Evolutionary conservation across 73 alveolate genomes (phyloP).

Genomic region (Paramecium octaurelia): DNA sequence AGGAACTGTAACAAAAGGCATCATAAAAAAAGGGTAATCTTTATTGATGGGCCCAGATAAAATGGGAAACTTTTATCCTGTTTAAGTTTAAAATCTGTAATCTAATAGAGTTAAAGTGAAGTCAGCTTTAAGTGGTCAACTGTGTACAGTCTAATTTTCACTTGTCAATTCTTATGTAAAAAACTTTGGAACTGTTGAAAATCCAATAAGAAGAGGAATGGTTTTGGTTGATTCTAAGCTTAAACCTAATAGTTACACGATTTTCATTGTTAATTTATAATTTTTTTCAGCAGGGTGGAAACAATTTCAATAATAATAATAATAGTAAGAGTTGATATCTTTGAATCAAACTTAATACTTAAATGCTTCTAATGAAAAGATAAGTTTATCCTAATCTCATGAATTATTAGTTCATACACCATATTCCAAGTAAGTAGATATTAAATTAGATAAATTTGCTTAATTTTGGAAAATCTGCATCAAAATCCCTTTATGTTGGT

Average conservation of each 20-base stretch:
- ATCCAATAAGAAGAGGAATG: conserved; percentile 88
- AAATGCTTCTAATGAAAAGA: not conserved
- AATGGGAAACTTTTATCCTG: conserved; percentile 81
- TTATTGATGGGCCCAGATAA: conserved; percentile 91
- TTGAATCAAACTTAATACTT: not conserved
- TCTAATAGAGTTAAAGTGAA: conserved; percentile 81
- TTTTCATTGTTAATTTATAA: not conserved
- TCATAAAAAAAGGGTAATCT: conserved; percentile 66
- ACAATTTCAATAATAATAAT: not conserved
- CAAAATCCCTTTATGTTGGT: not conserved
- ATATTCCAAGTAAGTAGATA: not conserved
- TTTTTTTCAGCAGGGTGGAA: not conserved
- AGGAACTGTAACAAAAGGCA: conserved; percentile 91
- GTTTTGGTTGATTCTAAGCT: conserved; percentile 67
- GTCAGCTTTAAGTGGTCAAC: conserved; percentile 86
- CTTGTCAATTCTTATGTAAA: conserved; percentile 51
- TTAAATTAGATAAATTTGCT: not conserved
- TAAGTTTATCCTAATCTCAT: not conserved
- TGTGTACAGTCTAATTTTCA: conserved; percentile 77
- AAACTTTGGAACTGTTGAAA: conserved; percentile 70
- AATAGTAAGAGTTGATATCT: not conserved
- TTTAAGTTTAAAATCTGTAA: conserved; percentile 82
- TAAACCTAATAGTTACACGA: not conserved
- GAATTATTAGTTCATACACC: conserved; percentile 4
- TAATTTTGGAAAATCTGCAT: not conserved